Evolutionary conservation across 2,329 filamentous ascomycete species (phyloP).

Genomic region (Diaporthe helianthi): DNA sequence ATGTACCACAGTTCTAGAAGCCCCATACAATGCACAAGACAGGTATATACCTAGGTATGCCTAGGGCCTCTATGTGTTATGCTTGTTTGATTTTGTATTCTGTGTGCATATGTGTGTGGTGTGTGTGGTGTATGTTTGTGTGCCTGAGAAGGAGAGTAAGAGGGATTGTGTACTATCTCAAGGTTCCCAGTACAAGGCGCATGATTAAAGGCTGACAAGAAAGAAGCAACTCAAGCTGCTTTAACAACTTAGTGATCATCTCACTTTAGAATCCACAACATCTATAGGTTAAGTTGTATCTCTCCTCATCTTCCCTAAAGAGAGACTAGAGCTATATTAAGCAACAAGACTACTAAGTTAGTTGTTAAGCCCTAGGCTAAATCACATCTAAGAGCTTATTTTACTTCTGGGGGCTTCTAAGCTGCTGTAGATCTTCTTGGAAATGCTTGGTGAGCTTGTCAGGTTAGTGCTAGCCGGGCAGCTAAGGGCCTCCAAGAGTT

Average conservation of each 20-base stretch:
- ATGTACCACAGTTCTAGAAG: slow-evolving; percentile 41
- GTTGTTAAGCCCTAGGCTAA: slow-evolving; percentile 2
- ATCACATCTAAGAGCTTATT: not conserved
- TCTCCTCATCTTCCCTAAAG: not conserved
- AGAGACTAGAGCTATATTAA: not conserved
- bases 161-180: no score
- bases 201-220: no score
- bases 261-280: no score
- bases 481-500: not conserved
- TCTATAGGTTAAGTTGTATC: no score
- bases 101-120: not conserved
- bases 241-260: no score
- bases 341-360: not conserved
- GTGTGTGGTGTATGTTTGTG: no score
- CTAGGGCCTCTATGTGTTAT: not conserved
- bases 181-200: no score
- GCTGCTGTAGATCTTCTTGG: not conserved
- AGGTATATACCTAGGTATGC: slow-evolving; percentile 44
- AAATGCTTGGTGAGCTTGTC: slow-evolving; percentile 20
- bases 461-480: not conserved
- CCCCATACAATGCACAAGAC: slow-evolving; percentile 41
- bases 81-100: not conserved
- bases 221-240: no score
- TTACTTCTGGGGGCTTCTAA: not conserved
- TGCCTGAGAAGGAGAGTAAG: not conserved